Conservation (phyloP, 352 stramenopile genomes). For the Heterotrichella gracilis region DNA sequence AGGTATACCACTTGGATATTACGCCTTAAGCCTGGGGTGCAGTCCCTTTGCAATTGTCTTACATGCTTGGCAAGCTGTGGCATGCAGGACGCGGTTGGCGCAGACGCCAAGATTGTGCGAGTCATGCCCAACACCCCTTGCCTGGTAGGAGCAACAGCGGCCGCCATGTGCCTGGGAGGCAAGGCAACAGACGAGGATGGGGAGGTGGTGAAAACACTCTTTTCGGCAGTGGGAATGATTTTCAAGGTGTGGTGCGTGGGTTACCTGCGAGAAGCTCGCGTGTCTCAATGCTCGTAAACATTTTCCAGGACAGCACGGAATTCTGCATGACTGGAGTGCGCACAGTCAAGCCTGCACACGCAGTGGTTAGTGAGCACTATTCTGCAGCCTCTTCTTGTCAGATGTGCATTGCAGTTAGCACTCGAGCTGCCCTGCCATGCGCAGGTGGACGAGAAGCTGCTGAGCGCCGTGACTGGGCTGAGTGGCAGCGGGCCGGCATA, state of each 20-base stretch:
- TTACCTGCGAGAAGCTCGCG: too few species aligned
- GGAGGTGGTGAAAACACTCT: conserved; percentile 29
- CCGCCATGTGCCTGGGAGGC: conserved; percentile 29
- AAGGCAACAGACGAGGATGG: conserved; percentile 29
- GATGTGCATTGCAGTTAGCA: background rate
- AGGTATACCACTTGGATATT: too few species aligned
- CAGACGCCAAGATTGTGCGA: conserved; percentile 28
- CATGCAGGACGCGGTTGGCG: conserved; percentile 18
- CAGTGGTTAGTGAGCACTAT: background rate
- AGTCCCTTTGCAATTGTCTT: too few species aligned
- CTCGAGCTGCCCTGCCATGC: background rate
- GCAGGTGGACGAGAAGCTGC: conserved; percentile 15
- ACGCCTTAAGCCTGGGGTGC: too few species aligned
- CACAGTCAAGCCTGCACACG: background rate
- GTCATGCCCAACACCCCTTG: conserved; percentile 57
- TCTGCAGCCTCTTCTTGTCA: background rate
- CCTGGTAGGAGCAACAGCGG: conserved; percentile 34
- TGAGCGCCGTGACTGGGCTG: conserved; percentile 34
- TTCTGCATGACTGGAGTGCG: background rate
- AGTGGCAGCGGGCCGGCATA: conserved; percentile 42
- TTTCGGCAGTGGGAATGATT: conserved; percentile 32
- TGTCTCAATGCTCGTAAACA: too few species aligned
- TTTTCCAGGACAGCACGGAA: too few species aligned
- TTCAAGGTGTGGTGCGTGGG: too few species aligned
- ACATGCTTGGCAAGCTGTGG: too few species aligned